These are phyloP conservation scores for Tephrocybe sp. DNA, from an alignment of 768 basidiomycete species.

Conservation along the genomic window DNA sequence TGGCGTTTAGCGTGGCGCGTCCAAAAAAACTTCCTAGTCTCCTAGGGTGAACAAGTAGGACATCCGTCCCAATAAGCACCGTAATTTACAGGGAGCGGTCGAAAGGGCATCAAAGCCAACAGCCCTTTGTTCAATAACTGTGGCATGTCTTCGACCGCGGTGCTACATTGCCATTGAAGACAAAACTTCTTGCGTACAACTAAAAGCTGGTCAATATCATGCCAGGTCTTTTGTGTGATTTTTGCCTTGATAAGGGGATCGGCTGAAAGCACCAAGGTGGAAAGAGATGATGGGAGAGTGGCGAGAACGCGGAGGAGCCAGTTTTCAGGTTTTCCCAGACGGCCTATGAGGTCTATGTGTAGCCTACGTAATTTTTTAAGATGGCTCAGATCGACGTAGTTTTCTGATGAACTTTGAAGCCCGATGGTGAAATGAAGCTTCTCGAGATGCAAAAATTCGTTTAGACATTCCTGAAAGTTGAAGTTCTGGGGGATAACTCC, in stretches of 20 bases:
- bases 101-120: not conserved
- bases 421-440: not conserved
- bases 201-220: not conserved
- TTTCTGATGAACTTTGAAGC: not conserved
- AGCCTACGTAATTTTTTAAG: not conserved
- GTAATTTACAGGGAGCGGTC: not conserved
- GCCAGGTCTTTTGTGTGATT: not conserved
- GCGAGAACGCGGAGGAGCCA: not conserved
- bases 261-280: not conserved
- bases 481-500: not conserved
- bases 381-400: not conserved
- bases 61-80: not conserved
- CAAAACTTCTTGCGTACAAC: not conserved
- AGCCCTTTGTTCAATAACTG: not conserved
- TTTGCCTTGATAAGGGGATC: not conserved
- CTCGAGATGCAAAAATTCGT: not conserved
- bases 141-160: not conserved
- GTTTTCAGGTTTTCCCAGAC: not conserved
- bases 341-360: not conserved
- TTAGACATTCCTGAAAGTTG: not conserved
- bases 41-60: not conserved
- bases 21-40: too few species aligned
- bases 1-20: too few species aligned
- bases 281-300: not conserved
- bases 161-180: not conserved